Conservation (phyloP, 805 yeast genomes). For the Candida insectalens region DNA sequence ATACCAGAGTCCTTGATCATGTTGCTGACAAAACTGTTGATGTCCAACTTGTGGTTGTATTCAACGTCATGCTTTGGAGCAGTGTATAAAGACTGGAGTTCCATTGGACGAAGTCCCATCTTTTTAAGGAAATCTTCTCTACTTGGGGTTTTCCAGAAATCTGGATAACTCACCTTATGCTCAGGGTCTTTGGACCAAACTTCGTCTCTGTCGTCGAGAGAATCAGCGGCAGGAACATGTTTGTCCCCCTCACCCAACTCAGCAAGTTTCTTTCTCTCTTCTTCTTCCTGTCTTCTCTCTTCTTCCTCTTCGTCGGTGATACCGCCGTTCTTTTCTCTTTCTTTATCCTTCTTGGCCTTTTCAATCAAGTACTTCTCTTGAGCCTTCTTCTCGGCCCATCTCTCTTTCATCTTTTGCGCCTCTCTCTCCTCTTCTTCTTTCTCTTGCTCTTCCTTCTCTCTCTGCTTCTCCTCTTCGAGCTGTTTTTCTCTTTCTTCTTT, state of each 20-base stretch:
- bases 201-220: not conserved
- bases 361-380: not conserved
- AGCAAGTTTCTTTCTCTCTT: not conserved
- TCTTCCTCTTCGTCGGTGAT: not conserved
- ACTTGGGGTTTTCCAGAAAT: not conserved
- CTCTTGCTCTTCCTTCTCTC: not conserved
- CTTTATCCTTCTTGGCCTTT: not conserved
- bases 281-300: not conserved
- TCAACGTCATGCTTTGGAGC: not conserved
- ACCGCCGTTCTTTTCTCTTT: not conserved
- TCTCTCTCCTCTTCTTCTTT: not conserved
- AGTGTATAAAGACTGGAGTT: not conserved
- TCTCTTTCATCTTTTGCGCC: not conserved
- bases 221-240: not conserved
- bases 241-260: not conserved
- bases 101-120: slow-evolving; percentile 2
- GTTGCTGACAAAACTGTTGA: not conserved
- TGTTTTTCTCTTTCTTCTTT: not conserved
- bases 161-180: not conserved
- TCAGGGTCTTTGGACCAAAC: not conserved
- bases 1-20: not conserved
- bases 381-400: not conserved
- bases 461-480: not conserved
- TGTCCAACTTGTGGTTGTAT: not conserved
- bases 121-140: not conserved